Evolutionary conservation across 768 basidiomycete genomes (phyloP).

Genomic region (Leucogyrophana mollusca): DNA sequence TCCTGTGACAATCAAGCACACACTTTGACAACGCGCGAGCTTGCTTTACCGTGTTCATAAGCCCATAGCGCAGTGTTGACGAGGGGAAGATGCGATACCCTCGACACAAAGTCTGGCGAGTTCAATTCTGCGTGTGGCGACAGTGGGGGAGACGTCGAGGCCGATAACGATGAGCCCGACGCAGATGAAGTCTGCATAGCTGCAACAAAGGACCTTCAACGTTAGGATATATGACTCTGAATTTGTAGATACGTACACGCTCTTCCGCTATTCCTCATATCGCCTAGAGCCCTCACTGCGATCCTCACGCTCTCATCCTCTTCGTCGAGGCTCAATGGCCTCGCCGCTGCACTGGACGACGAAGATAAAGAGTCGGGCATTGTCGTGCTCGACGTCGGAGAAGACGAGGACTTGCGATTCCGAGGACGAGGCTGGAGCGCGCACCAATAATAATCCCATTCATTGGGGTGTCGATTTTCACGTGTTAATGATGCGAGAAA

Average conservation of each 20-base stretch:
- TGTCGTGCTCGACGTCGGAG: conserved; percentile 2
- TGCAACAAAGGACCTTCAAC: conserved; percentile 1
- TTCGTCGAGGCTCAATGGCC: conserved; percentile 34
- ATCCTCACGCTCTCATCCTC: conserved; percentile 79
- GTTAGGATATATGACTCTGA: neutral
- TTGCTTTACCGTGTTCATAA: conserved; percentile 83
- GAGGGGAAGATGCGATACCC: conserved; percentile 70
- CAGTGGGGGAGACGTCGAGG: conserved; percentile 11
- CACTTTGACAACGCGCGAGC: conserved; percentile 84
- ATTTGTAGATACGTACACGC: conserved; percentile 4
- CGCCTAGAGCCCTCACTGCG: conserved; percentile 72
- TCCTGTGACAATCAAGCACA: conserved; percentile 11
- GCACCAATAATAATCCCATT: conserved; percentile 6
- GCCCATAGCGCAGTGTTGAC: conserved; percentile 70
- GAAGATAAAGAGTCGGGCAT: conserved; percentile 16
- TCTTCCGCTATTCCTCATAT: conserved; percentile 61
- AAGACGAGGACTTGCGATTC: neutral
- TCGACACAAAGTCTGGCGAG: conserved; percentile 39
- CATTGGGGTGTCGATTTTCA: conserved; percentile 16
- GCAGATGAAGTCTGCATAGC: conserved; percentile 8
- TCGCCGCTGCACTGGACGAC: conserved; percentile 8
- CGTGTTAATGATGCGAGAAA: conserved; percentile 15
- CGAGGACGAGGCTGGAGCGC: conserved; percentile 5
- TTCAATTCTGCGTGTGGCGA: conserved; percentile 12
- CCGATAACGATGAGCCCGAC: conserved; percentile 10